These are phyloP conservation scores for Hanseniaspora opuntiae DNA, from an alignment of 805 yeast species.

Conservation along the genomic window DNA sequence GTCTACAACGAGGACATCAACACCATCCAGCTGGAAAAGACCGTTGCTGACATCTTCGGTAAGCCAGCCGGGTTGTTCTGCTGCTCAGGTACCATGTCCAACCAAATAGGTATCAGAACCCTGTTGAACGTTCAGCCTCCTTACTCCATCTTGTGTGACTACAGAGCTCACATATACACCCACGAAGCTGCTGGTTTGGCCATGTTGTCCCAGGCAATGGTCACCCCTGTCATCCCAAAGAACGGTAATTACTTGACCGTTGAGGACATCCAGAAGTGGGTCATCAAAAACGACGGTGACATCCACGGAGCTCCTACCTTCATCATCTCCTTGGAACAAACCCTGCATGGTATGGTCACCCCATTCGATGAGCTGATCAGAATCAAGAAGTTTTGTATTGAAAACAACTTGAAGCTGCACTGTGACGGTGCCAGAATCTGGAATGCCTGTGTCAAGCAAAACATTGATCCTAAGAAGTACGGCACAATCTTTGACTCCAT, in stretches of 20 bases:
- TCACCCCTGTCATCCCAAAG: constrained; percentile 61
- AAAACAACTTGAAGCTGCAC: constrained; percentile 49
- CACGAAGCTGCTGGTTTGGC: constrained; percentile 90
- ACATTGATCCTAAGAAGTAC: constrained; percentile 47
- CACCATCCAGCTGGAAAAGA: constrained; percentile 49
- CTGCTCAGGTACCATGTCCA: constrained; percentile 80
- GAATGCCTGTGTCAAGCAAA: constrained; percentile 66
- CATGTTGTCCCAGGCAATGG: constrained; percentile 82
- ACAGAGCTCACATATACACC: constrained; percentile 68
- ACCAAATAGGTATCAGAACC: constrained; percentile 71
- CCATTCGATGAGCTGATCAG: constrained; percentile 67
- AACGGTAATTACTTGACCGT: constrained; percentile 67
- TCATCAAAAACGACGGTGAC: constrained; percentile 61
- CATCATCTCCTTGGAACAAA: constrained; percentile 74
- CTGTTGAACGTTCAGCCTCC: constrained; percentile 68
- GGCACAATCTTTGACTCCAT: constrained; percentile 76
- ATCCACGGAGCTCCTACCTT: constrained; percentile 82
- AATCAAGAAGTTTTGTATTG: constrained; percentile 58
- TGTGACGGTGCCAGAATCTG: constrained; percentile 93
- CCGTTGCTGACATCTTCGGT: constrained; percentile 57
- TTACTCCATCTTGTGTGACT: constrained; percentile 71
- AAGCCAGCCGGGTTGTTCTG: constrained; percentile 72
- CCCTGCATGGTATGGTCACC: constrained; percentile 66
- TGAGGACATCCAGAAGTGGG: constrained; percentile 57
- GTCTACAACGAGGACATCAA: constrained; percentile 77